These are phyloP conservation scores for Didymella exigua DNA, from an alignment of 2,329 filamentous ascomycete genomes.

Conservation along the genomic window DNA sequence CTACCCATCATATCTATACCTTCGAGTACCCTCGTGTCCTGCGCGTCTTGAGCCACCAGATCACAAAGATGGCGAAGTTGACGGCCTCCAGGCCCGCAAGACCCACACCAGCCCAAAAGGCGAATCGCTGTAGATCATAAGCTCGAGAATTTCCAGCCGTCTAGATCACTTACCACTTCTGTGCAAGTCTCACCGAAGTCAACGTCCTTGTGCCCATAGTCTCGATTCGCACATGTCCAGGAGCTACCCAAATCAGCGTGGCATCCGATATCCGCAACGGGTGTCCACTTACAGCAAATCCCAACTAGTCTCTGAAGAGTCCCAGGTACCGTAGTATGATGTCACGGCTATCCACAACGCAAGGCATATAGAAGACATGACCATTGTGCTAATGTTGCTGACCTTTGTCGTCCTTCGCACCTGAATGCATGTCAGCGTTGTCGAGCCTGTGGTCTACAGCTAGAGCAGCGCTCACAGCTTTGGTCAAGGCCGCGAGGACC, in stretches of 20 bases:
- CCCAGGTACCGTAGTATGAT: conserved; percentile 29
- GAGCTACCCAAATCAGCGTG: conserved; percentile 15
- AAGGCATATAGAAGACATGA: conserved; percentile 22
- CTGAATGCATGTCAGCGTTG: conserved; percentile 4
- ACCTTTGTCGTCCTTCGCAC: conserved; percentile 27
- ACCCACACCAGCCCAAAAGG: conserved; percentile 25
- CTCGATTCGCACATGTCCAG: conserved; percentile 25
- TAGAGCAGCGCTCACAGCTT: conserved; percentile 14
- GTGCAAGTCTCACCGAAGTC: conserved; percentile 22
- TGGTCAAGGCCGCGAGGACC: conserved; percentile 22
- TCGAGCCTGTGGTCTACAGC: neutral
- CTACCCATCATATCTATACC: conserved; percentile 3
- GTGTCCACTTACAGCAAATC: conserved; percentile 19
- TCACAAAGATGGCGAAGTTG: conserved; percentile 22
- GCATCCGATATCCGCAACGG: neutral
- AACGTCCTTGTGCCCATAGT: conserved; percentile 21
- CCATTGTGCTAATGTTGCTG: conserved; percentile 24
- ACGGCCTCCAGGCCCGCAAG: conserved; percentile 24
- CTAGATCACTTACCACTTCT: conserved; percentile 20
- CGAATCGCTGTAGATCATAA: conserved; percentile 17
- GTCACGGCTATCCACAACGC: conserved; percentile 23
- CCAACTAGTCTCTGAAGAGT: conserved; percentile 27
- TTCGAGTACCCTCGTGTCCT: conserved; percentile 21
- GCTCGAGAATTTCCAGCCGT: neutral
- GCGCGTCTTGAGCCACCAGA: conserved; percentile 23